Percentiles rank a stretch among this genome's conserved stretches.
These are phyloP conservation scores for Nicotiana tomentosiformis DNA, from an alignment of 257 asterid genomes.

Conservation along the genomic window DNA sequence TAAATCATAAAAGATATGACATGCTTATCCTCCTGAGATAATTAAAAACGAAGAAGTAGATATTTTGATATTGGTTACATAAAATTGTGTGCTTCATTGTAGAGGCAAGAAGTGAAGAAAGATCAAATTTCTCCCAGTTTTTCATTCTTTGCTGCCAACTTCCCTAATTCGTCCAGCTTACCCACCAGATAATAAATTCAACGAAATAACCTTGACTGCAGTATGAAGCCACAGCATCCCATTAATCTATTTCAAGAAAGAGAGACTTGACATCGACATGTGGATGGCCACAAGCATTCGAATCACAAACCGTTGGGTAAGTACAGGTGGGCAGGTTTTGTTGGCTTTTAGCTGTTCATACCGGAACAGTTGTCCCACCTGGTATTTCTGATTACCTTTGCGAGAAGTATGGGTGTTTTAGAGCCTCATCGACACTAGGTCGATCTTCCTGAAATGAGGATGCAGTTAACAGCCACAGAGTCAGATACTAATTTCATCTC, in stretches of 20 bases:
- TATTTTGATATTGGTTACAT: not conserved
- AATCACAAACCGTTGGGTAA: not conserved
- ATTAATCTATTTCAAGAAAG: not conserved
- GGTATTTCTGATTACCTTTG: not conserved
- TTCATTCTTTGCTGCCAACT: not conserved
- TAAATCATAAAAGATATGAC: not conserved
- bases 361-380: not conserved
- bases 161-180: not conserved
- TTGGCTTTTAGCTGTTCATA: not conserved
- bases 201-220: not conserved
- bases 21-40: not conserved
- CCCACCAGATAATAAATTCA: not conserved
- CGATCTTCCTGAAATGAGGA: slow-evolving; percentile 64
- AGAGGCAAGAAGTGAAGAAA: not conserved
- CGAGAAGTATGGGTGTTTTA: slow-evolving; percentile 79
- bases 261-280: not conserved
- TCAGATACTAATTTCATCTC: not conserved
- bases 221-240: not conserved
- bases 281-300: not conserved
- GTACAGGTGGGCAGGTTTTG: not conserved
- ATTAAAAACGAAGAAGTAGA: not conserved
- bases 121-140: not conserved
- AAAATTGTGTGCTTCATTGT: not conserved
- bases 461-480: not conserved
- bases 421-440: slow-evolving; percentile 76